Percentiles rank a stretch among this genome's conserved stretches.
Evolutionary conservation across 2,329 filamentous ascomycete genomes (phyloP).

Genomic region (Phialocephala sp.): DNA sequence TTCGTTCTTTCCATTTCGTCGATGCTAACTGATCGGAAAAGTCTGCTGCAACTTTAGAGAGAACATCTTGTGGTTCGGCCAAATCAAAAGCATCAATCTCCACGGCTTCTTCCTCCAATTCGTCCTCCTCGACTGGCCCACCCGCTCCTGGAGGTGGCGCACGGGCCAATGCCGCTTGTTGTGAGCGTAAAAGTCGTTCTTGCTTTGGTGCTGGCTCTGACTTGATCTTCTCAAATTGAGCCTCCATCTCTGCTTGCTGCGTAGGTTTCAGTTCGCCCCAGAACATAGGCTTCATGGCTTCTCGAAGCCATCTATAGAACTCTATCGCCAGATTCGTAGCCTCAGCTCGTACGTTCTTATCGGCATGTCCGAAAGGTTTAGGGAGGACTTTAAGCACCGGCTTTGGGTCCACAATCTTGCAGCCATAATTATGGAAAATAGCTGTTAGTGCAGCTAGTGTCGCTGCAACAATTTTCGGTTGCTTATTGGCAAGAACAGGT

Average conservation of each 20-base stretch:
- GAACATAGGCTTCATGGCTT: slow-evolving; percentile 98
- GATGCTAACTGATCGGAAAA: slow-evolving; percentile 85
- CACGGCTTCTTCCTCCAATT: slow-evolving; percentile 59
- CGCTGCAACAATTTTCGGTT: slow-evolving; percentile 84
- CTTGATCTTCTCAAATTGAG: slow-evolving; percentile 92
- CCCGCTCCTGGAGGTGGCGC: slow-evolving; percentile 64
- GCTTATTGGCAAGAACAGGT: slow-evolving; percentile 82
- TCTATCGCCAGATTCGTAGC: slow-evolving; percentile 91
- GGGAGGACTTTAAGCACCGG: slow-evolving; percentile 86
- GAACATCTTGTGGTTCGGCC: slow-evolving; percentile 85
- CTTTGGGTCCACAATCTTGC: slow-evolving; percentile 93
- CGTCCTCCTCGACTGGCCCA: slow-evolving; percentile 62
- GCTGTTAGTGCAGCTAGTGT: slow-evolving; percentile 77
- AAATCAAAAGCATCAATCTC: slow-evolving; percentile 84
- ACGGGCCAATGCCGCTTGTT: slow-evolving; percentile 82
- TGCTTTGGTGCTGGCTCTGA: slow-evolving; percentile 87
- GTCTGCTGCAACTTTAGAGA: slow-evolving; percentile 79
- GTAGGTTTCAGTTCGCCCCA: slow-evolving; percentile 95
- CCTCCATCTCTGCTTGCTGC: slow-evolving; percentile 92
- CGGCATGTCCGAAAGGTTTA: slow-evolving; percentile 92
- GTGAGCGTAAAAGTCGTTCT: slow-evolving; percentile 83
- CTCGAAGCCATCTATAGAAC: slow-evolving; percentile 94
- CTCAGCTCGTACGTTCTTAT: slow-evolving; percentile 97
- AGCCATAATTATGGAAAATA: slow-evolving; percentile 93
- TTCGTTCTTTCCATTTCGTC: slow-evolving; percentile 98